phyloP scores from a whole-genome alignment of 2,329 filamentous ascomycete species.

The Alternaria sp. region DNA sequence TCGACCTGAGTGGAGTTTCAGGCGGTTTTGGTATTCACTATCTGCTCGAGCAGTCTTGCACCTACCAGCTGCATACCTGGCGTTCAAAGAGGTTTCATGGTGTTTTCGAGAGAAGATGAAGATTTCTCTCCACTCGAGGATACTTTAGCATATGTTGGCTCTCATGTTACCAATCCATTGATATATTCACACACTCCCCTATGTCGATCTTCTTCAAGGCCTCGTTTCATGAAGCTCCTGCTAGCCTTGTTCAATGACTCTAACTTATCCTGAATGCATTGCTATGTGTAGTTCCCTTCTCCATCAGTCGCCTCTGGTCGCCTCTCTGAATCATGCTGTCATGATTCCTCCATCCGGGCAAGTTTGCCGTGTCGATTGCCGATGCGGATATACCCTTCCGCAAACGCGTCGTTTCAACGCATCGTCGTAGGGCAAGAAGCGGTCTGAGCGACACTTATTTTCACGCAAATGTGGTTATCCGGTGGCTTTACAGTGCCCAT shows the following conservation, averaged over 20 bases:
- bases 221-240: background rate
- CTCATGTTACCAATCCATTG: background rate
- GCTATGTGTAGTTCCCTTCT: background rate
- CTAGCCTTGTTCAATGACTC: background rate
- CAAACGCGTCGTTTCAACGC: background rate
- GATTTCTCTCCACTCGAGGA: background rate
- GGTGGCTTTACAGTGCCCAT: constrained; percentile 1
- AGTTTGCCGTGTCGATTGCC: background rate
- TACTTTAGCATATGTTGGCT: background rate
- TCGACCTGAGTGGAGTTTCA: background rate
- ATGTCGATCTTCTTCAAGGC: background rate
- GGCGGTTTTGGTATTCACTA: background rate
- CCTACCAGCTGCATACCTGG: background rate
- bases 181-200: background rate
- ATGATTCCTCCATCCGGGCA: background rate
- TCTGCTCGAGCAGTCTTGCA: background rate
- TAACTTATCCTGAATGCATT: background rate
- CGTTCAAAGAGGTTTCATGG: background rate
- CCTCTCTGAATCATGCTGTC: background rate
- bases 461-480: background rate
- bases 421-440: background rate
- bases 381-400: background rate
- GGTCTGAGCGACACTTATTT: background rate
- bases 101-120: background rate
- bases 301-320: background rate